phyloP scores from a whole-genome alignment of 345 rosid species.

The Alliaria petiolata region DNA sequence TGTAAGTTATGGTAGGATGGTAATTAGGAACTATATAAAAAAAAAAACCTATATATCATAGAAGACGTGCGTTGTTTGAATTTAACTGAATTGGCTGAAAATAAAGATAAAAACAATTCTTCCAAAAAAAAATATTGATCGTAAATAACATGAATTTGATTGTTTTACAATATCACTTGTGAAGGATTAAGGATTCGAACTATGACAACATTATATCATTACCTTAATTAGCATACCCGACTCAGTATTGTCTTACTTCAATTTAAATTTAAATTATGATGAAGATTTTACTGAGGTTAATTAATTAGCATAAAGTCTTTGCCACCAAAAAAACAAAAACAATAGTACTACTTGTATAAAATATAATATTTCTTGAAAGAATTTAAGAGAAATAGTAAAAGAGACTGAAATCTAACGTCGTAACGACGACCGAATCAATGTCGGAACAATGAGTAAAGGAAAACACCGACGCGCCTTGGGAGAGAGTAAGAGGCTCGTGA shows the following conservation, averaged over 20 bases:
- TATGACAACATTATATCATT: neutral
- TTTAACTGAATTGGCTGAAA: no score
- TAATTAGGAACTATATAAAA: no score
- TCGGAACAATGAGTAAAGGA: conserved; percentile 21
- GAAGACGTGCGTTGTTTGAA: no score
- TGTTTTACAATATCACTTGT: no score
- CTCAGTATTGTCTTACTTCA: no score
- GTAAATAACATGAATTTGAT: no score
- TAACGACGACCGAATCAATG: conserved; percentile 32
- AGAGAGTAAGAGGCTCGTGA: conserved; percentile 30
- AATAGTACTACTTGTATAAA: neutral
- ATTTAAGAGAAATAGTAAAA: conserved; percentile 11
- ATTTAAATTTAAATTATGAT: neutral
- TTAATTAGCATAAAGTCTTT: neutral
- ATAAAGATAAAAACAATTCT: no score
- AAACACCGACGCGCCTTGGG: conserved; percentile 28
- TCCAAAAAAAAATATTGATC: no score
- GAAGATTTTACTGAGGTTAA: neutral
- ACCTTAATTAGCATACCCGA: neutral
- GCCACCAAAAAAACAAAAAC: neutral
- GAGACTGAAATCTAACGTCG: conserved; percentile 7
- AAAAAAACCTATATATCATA: no score
- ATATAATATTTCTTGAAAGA: conserved; percentile 3
- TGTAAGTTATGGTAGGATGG: no score
- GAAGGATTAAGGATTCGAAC: no score